Conservation (phyloP, 257 asterid species). For the Nicotiana paniculata region DNA sequence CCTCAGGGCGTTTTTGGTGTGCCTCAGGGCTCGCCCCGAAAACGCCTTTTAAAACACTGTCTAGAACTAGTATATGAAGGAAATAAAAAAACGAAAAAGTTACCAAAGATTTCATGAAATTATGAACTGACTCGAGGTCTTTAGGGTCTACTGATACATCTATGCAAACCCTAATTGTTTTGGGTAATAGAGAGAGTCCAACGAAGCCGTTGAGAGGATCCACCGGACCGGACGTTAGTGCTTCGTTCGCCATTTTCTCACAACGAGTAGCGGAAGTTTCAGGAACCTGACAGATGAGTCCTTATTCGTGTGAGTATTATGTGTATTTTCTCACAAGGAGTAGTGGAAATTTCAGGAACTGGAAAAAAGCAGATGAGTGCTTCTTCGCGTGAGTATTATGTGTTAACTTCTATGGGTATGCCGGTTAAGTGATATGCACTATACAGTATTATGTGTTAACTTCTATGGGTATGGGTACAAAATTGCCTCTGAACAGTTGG, state of each 20-base stretch:
- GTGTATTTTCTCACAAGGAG: no score
- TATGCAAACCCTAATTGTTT: conserved; percentile 43
- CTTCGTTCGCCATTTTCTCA: conserved; percentile 27
- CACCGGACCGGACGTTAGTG: conserved; percentile 20
- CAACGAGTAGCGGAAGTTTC: not conserved
- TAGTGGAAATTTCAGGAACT: no score
- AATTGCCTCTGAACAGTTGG: no score
- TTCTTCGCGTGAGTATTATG: no score
- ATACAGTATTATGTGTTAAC: no score
- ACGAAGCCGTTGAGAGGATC: conserved; percentile 46
- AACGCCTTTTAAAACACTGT: no score
- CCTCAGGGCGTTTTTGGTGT: no score
- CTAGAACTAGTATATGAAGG: not conserved
- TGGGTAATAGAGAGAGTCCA: conserved; percentile 48
- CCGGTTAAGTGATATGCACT: no score
- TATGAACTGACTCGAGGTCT: conserved; percentile 50
- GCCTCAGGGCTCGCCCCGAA: no score
- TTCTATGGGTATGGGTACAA: no score
- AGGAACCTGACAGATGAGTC: not conserved
- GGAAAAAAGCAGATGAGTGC: no score
- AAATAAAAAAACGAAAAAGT: not conserved
- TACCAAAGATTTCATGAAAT: conserved; percentile 60
- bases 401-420: no score
- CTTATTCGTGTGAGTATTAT: not conserved
- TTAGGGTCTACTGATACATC: conserved; percentile 20